phyloP scores from a whole-genome alignment of 768 basidiomycete species.

The Auricularia heimuer region DNA sequence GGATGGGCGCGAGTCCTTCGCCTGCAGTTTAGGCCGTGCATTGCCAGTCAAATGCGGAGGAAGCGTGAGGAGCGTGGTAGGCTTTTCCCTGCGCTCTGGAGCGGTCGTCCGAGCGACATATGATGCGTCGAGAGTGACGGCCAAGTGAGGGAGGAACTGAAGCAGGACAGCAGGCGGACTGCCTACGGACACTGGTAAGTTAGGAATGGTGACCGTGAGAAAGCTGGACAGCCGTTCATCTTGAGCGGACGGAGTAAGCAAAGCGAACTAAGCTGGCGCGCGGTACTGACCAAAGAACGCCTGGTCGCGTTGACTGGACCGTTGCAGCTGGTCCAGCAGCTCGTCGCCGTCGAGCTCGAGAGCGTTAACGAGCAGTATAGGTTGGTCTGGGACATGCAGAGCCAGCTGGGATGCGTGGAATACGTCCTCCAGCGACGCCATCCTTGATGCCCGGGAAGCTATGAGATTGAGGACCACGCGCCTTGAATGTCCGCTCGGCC shows the following conservation, averaged over 20 bases:
- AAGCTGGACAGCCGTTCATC: constrained; percentile 16
- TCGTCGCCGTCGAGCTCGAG: constrained; percentile 29
- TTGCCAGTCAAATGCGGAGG: constrained; percentile 25
- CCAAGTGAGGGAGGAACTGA: constrained; percentile 55
- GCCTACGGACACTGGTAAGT: neutral
- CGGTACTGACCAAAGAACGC: constrained; percentile 63
- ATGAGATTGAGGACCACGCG: neutral
- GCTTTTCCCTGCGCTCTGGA: constrained; percentile 16
- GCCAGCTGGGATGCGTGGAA: constrained; percentile 51
- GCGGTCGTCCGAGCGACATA: constrained; percentile 52
- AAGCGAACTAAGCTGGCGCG: constrained; percentile 9
- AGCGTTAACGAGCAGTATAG: constrained; percentile 44
- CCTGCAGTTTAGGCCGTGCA: constrained; percentile 27
- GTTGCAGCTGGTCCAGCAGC: constrained; percentile 44
- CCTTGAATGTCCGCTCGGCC: no score
- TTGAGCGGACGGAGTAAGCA: constrained; percentile 35
- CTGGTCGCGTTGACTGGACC: constrained; percentile 40
- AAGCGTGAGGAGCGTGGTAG: constrained; percentile 29
- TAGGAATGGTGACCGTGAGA: neutral
- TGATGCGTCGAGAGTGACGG: constrained; percentile 72
- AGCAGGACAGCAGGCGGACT: constrained; percentile 32
- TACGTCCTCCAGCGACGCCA: constrained; percentile 44
- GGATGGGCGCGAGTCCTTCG: constrained; percentile 33
- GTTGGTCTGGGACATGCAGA: constrained; percentile 56
- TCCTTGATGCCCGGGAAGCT: neutral